Conservation (phyloP, 306 rosid species). For the Medicago lupulina region DNA sequence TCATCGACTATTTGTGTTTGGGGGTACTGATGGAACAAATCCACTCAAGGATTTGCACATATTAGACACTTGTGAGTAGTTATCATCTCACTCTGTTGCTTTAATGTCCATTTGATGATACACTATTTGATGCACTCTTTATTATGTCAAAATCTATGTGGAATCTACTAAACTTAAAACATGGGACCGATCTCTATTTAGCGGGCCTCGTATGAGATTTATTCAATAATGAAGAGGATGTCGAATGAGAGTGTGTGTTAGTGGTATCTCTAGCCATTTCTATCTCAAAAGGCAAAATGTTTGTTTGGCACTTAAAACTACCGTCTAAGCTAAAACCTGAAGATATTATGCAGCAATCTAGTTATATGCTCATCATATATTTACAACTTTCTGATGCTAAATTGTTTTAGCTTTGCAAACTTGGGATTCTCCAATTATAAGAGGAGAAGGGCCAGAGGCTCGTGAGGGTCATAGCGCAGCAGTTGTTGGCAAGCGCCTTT, state of each 20-base stretch:
- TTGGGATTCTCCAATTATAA: slow-evolving; percentile 77
- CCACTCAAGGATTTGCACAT: slow-evolving; percentile 90
- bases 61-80: slow-evolving; percentile 88
- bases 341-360: slow-evolving; percentile 37
- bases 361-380: slow-evolving; percentile 5
- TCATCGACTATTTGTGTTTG: slow-evolving; percentile 85
- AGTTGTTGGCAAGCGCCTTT: slow-evolving; percentile 81
- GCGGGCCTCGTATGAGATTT: slow-evolving; percentile 14
- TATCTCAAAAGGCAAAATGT: slow-evolving; percentile 23
- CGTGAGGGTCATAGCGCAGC: slow-evolving; percentile 98
- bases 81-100: not conserved
- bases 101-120: not conserved
- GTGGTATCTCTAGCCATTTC: not conserved
- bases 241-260: slow-evolving; percentile 5
- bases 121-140: not conserved
- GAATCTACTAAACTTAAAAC: slow-evolving; percentile 19
- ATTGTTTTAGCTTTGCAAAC: slow-evolving; percentile 69
- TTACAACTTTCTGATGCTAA: slow-evolving; percentile 24
- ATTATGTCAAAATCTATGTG: slow-evolving; percentile 9
- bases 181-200: slow-evolving; percentile 4
- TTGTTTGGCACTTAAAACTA: slow-evolving; percentile 14
- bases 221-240: slow-evolving; percentile 7
- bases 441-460: slow-evolving; percentile 95
- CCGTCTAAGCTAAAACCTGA: slow-evolving; percentile 8
- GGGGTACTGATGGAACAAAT: slow-evolving; percentile 94